Evolutionary conservation across 306 rosid species (phyloP), one percentile per base, ranked within the genome.

Genomic region (Gynostemma pentaphyllum): DNA sequence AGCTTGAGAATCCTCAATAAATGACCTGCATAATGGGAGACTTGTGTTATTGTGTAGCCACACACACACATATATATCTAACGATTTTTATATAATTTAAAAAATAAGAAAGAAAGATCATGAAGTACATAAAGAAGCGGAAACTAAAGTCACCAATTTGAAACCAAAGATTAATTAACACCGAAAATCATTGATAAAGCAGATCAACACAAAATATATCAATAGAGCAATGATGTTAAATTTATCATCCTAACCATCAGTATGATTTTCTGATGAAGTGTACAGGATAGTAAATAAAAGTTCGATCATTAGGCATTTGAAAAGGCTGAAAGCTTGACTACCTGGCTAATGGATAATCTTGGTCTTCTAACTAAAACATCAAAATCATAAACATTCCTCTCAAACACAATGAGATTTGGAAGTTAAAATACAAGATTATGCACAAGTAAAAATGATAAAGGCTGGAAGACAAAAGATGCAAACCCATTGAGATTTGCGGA

Each of bases 1-100:
- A 73, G 99, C 99, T 66, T 81, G 95, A 30, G 99, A 89, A 1
- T 89, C 99, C 77, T 94, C 99, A 72, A 94, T 94, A 72, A 94
- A 94, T 52, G 99, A 82, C 86, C 99, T 94, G 82, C 48, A 46
- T 73, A 75, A 73, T 40, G 37, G 52, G 18, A 77, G 75, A 27
- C 18, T 13, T 52, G 5, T 9, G 21, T 52, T n/a, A n/a, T n/a
- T n/a, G n/a, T n/a, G n/a, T n/a, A n/a, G n/a, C n/a, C n/a, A n/a
- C n/a, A n/a, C n/a, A n/a, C n/a, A n/a, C n/a, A n/a, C n/a, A n/a
- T n/a, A n/a, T n/a, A 56, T 26, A 56, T 26, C 10, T 16, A 15
- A 55, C 62, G 19, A 30, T 40, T 16, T 24, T 50, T 50, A 24
- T n/a, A 50, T 1, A 50, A 18, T 46, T 46, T 46, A 10, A 12